These are phyloP conservation scores for Lichtheimia corymbifera DNA, from an alignment of 371 early-diverging fungal genomes.

Conservation along the genomic window DNA sequence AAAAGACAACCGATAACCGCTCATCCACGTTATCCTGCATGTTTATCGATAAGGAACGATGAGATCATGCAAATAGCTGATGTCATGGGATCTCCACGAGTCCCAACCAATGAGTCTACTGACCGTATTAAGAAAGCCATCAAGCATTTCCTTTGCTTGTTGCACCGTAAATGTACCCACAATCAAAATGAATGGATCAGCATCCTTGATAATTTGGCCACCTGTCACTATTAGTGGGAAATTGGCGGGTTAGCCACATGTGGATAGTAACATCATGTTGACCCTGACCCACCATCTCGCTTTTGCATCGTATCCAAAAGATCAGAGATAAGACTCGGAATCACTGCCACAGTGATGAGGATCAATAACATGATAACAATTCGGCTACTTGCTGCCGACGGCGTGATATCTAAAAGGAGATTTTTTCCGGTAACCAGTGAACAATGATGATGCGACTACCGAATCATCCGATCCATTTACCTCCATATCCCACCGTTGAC, in stretches of 20 bases:
- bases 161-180: conserved; percentile 58
- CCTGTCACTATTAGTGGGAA: conserved; percentile 31
- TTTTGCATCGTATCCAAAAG: conserved; percentile 59
- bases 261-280: too few relatives aligned
- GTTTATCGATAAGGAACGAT: background rate
- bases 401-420: conserved; percentile 60
- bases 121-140: conserved; percentile 64
- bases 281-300: conserved; percentile 33
- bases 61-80: background rate
- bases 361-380: conserved; percentile 73
- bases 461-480: conserved; percentile 11
- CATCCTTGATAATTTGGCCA: conserved; percentile 44
- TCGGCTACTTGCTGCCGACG: conserved; percentile 58
- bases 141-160: conserved; percentile 60
- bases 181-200: conserved; percentile 63
- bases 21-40: conserved; percentile 38
- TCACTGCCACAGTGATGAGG: conserved; percentile 60
- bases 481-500: conserved; percentile 82
- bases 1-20: conserved; percentile 56
- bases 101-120: background rate
- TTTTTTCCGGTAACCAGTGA: too few relatives aligned
- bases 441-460: too few relatives aligned
- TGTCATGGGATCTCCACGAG: too few relatives aligned
- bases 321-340: conserved; percentile 63
- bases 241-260: too few relatives aligned